Base-by-base conservation (phyloP, 352 stramenopile genomes). In the Phytopythium boreale region DNA sequence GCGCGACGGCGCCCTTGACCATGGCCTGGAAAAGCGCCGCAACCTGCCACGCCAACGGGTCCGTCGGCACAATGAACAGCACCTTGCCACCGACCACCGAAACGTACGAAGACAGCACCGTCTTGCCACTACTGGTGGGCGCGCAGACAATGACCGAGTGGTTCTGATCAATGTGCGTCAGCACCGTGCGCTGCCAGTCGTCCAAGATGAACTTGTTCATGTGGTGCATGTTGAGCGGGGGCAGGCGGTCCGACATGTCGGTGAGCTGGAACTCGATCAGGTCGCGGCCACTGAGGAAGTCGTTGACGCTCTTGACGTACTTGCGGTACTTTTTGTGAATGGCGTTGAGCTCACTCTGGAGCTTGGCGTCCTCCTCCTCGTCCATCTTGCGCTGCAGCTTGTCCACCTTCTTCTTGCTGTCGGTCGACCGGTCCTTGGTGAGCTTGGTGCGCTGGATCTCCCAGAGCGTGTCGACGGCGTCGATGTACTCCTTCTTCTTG, bases 21-120 rank as follows among this genome's bases (percentile, higher is more conserved):
- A 99, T 98, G 44, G 98, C 88, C 70, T 98, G 96, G 84, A 99
- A 99, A n/a, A 98, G 89, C 17, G 97, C 97, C 1, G 97, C 97
- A 64, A 99, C 97, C 74, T 99, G 97, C 97, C 97, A 99, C 20
- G 98, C 97, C 9, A 99, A 84, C 36, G 97, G 97, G 75, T 99
- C 97, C 46, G 97, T 99, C 9, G 97, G 97, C 39, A 99, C 95
- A 36, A 95, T 83, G 60, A 92, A 93, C 10, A 93, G 71, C 66
- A 93, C 84, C 64, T 93, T 93, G 31, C 82, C 80, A 9, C 81
- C 84, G 20, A 90, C 85, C 0, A 93, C 84, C 6, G 86, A 92
- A 43, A 93, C 84, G 61, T 95, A 93, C 17, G 85, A 93, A 20
- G 86, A 94, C 19, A 95, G 69, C 61, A 96, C 92, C 56, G 97